These are phyloP conservation scores for Dactylorhiza incarnata DNA, from an alignment of 106 monocot genomes.

Conservation along the genomic window DNA sequence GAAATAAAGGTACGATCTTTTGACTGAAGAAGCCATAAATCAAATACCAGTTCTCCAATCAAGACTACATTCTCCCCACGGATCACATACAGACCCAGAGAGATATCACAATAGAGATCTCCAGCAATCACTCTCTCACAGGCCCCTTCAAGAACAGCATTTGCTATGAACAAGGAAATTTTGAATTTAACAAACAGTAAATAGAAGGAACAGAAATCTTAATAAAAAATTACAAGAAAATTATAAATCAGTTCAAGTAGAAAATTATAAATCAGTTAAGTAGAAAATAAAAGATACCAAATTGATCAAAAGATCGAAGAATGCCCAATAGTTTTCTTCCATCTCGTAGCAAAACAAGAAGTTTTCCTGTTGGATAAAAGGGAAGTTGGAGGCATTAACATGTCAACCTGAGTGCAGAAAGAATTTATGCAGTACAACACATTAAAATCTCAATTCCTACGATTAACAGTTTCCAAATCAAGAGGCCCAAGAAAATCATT, in stretches of 20 bases:
- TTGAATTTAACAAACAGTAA: not conserved
- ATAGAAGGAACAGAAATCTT: not conserved
- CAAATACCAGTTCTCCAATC: constrained; percentile 86
- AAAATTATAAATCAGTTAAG: not conserved
- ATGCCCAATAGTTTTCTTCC: constrained; percentile 89
- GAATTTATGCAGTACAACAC: not conserved
- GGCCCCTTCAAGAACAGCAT: constrained; percentile 90
- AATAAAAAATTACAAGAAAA: not conserved
- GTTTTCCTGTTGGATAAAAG: constrained; percentile 56
- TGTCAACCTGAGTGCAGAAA: not conserved
- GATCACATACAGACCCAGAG: constrained; percentile 86
- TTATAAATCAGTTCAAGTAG: no score
- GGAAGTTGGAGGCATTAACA: not conserved
- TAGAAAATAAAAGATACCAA: constrained; percentile 39
- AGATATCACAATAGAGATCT: constrained; percentile 81
- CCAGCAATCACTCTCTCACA: constrained; percentile 90
- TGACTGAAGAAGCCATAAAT: not conserved
- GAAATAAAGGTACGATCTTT: no score
- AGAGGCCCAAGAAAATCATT: no score
- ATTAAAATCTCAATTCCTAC: not conserved
- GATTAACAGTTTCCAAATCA: not conserved
- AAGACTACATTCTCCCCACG: constrained; percentile 91
- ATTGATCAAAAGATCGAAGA: constrained; percentile 96
- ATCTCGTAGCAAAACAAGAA: constrained; percentile 82
- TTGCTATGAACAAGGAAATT: constrained; percentile 39